phyloP scores from a whole-genome alignment of 2,329 filamentous ascomycete species.

The Didymella glomerata region DNA sequence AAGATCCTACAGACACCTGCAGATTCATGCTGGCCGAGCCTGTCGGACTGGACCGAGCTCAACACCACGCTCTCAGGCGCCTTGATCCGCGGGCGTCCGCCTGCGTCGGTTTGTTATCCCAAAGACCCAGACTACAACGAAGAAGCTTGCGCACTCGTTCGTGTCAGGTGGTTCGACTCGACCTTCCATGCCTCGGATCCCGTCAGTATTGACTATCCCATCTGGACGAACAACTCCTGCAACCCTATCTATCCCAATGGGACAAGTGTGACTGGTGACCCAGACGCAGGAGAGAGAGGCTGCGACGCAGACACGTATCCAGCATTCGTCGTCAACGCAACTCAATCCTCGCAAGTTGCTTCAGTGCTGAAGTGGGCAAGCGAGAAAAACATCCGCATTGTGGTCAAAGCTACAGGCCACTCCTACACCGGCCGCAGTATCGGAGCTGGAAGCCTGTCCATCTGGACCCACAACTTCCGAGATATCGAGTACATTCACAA shows the following conservation, averaged over 20 bases:
- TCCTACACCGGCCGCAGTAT: constrained; percentile 36
- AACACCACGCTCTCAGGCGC: constrained; percentile 33
- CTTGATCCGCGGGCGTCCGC: constrained; percentile 33
- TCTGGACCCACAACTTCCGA: constrained; percentile 42
- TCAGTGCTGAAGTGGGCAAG: constrained; percentile 36
- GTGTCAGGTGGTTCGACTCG: constrained; percentile 40
- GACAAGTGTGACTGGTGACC: constrained; percentile 39
- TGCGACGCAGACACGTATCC: constrained; percentile 39
- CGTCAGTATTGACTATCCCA: constrained; percentile 41
- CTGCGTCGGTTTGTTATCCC: constrained; percentile 41
- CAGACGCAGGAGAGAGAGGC: constrained; percentile 30
- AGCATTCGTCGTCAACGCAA: constrained; percentile 42
- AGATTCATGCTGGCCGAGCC: constrained; percentile 34
- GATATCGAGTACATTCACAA: constrained; percentile 33
- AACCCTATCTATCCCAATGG: constrained; percentile 44
- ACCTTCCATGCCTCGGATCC: constrained; percentile 38
- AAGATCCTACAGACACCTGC: constrained; percentile 23
- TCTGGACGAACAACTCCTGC: constrained; percentile 44
- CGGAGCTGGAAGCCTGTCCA: constrained; percentile 30
- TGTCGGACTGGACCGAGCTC: constrained; percentile 31
- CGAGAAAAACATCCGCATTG: constrained; percentile 33
- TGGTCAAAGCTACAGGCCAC: constrained; percentile 42
- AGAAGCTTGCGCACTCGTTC: constrained; percentile 30
- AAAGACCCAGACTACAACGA: constrained; percentile 32
- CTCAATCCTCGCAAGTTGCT: constrained; percentile 27